Conservation (phyloP, 2,329 filamentous ascomycete species). For the Colletotrichum limetticola region DNA sequence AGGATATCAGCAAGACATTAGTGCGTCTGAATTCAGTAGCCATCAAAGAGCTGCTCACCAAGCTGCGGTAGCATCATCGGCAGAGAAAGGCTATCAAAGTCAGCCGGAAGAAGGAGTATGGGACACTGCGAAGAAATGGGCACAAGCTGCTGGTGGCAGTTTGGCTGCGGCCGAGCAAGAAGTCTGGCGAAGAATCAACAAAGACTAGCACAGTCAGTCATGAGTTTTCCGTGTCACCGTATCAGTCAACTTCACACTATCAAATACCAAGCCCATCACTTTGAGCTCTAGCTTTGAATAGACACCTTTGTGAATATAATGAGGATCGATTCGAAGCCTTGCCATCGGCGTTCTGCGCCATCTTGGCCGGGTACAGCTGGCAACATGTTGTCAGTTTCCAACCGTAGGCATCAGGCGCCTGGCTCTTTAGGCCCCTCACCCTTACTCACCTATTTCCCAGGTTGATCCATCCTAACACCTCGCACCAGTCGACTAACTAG, state of each 20-base stretch:
- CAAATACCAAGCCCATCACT: neutral
- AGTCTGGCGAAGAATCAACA: slow-evolving; percentile 73
- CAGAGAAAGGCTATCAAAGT: slow-evolving; percentile 40
- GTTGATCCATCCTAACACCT: slow-evolving; percentile 3
- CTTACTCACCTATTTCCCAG: slow-evolving; percentile 5
- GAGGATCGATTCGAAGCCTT: neutral
- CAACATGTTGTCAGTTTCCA: slow-evolving; percentile 11
- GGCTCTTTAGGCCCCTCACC: neutral
- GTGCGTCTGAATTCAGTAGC: slow-evolving; percentile 62
- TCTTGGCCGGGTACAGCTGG: neutral
- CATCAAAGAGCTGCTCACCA: slow-evolving; percentile 57
- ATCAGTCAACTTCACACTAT: neutral
- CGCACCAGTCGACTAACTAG: neutral
- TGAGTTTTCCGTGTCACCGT: neutral
- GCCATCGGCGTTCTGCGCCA: neutral
- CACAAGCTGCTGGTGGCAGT: slow-evolving; percentile 65
- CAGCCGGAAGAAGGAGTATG: slow-evolving; percentile 59
- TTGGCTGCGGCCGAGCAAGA: slow-evolving; percentile 68
- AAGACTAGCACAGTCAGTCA: slow-evolving; percentile 52
- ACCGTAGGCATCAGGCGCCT: slow-evolving; percentile 7
- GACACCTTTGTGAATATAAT: neutral
- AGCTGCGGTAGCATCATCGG: slow-evolving; percentile 43
- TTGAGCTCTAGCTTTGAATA: neutral
- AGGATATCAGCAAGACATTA: slow-evolving; percentile 67
- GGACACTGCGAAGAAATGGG: slow-evolving; percentile 68